Conservation (phyloP, 179 eudicot genomes). For the Spergularia azorica region DNA sequence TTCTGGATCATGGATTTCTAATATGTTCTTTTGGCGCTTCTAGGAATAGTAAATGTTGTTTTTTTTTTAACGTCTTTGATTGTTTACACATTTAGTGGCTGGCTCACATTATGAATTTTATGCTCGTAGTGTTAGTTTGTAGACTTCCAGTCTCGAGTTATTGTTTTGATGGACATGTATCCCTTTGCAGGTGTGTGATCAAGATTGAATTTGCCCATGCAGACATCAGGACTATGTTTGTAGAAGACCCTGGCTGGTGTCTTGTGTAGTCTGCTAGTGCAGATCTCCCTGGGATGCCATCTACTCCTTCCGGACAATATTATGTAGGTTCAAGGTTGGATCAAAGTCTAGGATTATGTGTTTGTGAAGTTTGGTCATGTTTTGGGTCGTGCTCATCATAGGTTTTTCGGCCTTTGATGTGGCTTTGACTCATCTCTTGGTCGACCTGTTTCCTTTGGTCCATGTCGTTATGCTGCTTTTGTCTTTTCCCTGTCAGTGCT, state of each 20-base stretch:
- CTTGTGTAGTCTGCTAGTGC: slow-evolving; percentile 9
- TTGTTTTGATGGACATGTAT: not conserved
- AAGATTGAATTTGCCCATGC: slow-evolving; percentile 8
- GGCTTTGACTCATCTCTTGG: not conserved
- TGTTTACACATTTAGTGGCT: not conserved
- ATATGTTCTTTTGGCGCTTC: no score
- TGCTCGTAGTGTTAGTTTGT: not conserved
- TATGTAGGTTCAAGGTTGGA: slow-evolving; percentile 12
- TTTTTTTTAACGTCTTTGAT: no score
- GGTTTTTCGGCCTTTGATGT: slow-evolving; percentile 5
- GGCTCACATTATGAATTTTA: not conserved
- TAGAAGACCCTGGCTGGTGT: slow-evolving; percentile 6
- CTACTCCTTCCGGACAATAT: slow-evolving; percentile 6
- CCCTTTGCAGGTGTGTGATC: slow-evolving; percentile 20
- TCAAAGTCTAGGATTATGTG: slow-evolving; percentile 4
- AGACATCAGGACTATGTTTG: slow-evolving; percentile 18
- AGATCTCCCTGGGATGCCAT: slow-evolving; percentile 18
- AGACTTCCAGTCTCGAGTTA: slow-evolving; percentile 6
- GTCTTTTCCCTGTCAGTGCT: slow-evolving; percentile 4
- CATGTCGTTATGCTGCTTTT: not conserved
- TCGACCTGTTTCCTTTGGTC: not conserved
- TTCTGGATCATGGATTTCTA: no score
- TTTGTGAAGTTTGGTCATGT: slow-evolving; percentile 16
- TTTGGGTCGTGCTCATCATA: slow-evolving; percentile 2
- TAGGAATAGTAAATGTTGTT: no score